A percentile compares a stretch with the other conserved stretches of the same genome.
Evolutionary conservation across 768 basidiomycete genomes (phyloP).

Genomic region (Boletales sp.): DNA sequence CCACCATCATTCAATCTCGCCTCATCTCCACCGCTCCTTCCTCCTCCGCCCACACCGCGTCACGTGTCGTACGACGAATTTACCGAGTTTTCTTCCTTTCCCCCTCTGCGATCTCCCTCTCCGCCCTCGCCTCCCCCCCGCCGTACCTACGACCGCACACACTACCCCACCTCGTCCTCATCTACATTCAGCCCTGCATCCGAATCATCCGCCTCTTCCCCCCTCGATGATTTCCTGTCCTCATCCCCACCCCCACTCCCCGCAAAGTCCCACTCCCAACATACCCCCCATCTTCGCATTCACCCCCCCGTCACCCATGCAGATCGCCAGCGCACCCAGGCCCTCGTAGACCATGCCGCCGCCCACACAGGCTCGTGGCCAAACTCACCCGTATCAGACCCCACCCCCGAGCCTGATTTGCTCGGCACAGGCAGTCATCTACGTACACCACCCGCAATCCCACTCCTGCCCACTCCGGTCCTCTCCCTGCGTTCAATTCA

Average conservation of each 20-base stretch:
- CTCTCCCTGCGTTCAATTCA: slow-evolving; percentile 2
- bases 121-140: slow-evolving; percentile 28
- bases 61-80: slow-evolving; percentile 45
- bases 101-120: slow-evolving; percentile 17
- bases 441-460: no score
- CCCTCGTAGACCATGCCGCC: slow-evolving; percentile 55
- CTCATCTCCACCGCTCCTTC: slow-evolving; percentile 26
- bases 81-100: slow-evolving; percentile 42
- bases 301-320: no score
- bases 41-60: slow-evolving; percentile 32
- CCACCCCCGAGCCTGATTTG: no score
- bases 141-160: slow-evolving; percentile 21
- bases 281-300: slow-evolving; percentile 4
- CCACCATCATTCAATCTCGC: slow-evolving; percentile 18
- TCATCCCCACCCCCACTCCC: slow-evolving; percentile 46
- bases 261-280: slow-evolving; percentile 25
- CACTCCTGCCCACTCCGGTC: no score
- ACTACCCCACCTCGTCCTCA: slow-evolving; percentile 23
- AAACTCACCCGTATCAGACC: slow-evolving; percentile 11
- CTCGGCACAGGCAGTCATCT: slow-evolving; percentile 3
- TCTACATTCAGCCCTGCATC: slow-evolving; percentile 16
- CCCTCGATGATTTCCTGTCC: slow-evolving; percentile 46
- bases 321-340: slow-evolving; percentile 43
- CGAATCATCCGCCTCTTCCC: slow-evolving; percentile 9
- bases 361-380: slow-evolving; percentile 44